Percentiles rank a stretch among this genome's conserved stretches.
Evolutionary conservation across 805 yeast species (phyloP).

Genomic region (Zygosaccharomyces bisporus): DNA sequence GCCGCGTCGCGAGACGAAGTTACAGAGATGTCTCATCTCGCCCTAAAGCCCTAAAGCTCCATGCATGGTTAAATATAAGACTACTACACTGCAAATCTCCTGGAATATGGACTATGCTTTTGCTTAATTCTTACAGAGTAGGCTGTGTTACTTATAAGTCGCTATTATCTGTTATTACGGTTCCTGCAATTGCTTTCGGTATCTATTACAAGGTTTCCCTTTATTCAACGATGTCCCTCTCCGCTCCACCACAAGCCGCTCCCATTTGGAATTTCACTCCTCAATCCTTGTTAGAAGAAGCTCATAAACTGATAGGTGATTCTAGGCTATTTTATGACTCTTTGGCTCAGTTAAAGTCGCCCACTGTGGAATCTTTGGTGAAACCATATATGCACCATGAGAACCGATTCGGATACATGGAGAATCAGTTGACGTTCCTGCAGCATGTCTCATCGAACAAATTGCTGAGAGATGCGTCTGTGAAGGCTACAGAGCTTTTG

Average conservation of each 20-base stretch:
- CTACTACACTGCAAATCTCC: no score
- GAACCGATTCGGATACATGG: slow-evolving; percentile 44
- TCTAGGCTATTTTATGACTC: slow-evolving; percentile 48
- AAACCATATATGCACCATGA: slow-evolving; percentile 49
- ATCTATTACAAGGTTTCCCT: slow-evolving; percentile 1
- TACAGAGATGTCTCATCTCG: not conserved
- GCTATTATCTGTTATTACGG: slow-evolving; percentile 8
- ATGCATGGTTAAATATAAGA: no score
- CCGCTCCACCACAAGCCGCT: slow-evolving; percentile 32
- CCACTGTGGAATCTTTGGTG: slow-evolving; percentile 56
- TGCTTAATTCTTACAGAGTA: not conserved
- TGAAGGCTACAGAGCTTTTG: slow-evolving; percentile 55
- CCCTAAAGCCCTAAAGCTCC: no score
- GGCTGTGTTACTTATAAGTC: not conserved
- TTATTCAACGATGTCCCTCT: slow-evolving; percentile 2
- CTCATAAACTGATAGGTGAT: slow-evolving; percentile 44
- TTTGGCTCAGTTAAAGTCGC: slow-evolving; percentile 47
- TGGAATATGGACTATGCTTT: not conserved
- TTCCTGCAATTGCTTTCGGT: slow-evolving; percentile 10
- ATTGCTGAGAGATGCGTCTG: slow-evolving; percentile 68
- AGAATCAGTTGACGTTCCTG: slow-evolving; percentile 58
- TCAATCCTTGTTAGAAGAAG: slow-evolving; percentile 41
- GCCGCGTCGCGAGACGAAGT: not conserved
- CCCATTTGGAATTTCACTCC: slow-evolving; percentile 63
- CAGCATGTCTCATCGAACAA: slow-evolving; percentile 67